Percentiles rank a stretch among this genome's conserved stretches.
Evolutionary conservation across 352 stramenopile genomes (phyloP).

Genomic region (Globisporangium camurandrum): DNA sequence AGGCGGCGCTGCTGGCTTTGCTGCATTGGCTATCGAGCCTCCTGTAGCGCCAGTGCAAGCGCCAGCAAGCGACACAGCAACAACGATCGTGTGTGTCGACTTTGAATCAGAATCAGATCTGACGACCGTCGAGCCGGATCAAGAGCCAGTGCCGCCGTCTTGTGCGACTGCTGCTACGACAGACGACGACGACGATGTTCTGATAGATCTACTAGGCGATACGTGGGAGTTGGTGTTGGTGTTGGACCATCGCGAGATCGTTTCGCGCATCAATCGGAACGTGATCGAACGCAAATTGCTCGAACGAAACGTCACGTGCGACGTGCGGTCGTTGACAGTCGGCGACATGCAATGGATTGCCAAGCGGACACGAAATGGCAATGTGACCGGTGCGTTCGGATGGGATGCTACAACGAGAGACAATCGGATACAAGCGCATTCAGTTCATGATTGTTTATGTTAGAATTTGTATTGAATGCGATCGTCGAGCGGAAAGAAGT

Average conservation of each 20-base stretch:
- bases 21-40: background rate
- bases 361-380: conserved; percentile 30
- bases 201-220: conserved; percentile 26
- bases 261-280: conserved; percentile 59
- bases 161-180: background rate
- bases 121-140: conserved; percentile 5
- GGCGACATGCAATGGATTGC: conserved; percentile 79
- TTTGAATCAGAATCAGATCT: background rate
- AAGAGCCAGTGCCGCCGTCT: conserved; percentile 4
- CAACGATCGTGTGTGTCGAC: conserved; percentile 23
- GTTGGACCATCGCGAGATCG: conserved; percentile 76
- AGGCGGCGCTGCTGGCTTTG: conserved; percentile 6
- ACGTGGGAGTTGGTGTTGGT: conserved; percentile 74
- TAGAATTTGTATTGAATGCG: conserved; percentile 74
- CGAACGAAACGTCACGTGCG: conserved; percentile 69
- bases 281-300: conserved; percentile 79
- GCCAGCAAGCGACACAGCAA: background rate
- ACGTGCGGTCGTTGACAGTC: conserved; percentile 67
- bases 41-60: background rate
- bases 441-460: background rate
- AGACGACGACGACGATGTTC: background rate
- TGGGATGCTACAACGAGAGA: background rate
- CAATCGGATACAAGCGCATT: background rate
- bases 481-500: conserved; percentile 84
- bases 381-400: conserved; percentile 5